phyloP scores from a whole-genome alignment of 805 yeast species.

The Candida maesae region DNA sequence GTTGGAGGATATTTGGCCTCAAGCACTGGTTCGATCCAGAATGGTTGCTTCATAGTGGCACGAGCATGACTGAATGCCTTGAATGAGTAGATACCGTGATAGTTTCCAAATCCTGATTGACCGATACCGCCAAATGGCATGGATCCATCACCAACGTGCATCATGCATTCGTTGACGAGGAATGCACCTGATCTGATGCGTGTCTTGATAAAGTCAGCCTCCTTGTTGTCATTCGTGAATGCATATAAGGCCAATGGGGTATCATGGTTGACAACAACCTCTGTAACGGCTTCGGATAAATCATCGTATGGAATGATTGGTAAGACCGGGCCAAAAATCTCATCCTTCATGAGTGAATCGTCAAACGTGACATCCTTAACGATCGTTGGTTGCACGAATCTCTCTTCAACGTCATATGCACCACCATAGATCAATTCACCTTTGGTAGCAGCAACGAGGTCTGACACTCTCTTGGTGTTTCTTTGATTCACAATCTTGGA shows the following conservation, averaged over 20 bases:
- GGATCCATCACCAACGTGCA: constrained; percentile 63
- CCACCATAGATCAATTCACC: constrained; percentile 42
- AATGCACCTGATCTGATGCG: constrained; percentile 48
- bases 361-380: constrained; percentile 57
- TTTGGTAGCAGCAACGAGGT: constrained; percentile 42
- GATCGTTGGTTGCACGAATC: constrained; percentile 70
- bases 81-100: constrained; percentile 71
- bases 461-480: constrained; percentile 45
- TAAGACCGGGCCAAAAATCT: constrained; percentile 81
- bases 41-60: constrained; percentile 59
- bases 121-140: constrained; percentile 94
- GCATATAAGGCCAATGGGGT: constrained; percentile 81
- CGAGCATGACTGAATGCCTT: constrained; percentile 74
- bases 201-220: constrained; percentile 45
- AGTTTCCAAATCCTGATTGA: constrained; percentile 73
- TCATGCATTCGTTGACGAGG: constrained; percentile 63
- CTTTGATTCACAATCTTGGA: constrained; percentile 60
- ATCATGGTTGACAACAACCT: constrained; percentile 49
- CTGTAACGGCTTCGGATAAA: constrained; percentile 40
- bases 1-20: constrained; percentile 68
- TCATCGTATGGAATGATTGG: constrained; percentile 60
- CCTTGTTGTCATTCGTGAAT: constrained; percentile 46
- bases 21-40: constrained; percentile 56
- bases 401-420: constrained; percentile 32
- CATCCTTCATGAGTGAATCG: constrained; percentile 71